A percentile compares a stretch with the other conserved stretches of the same genome.
Conservation (phyloP, 1,139 yeast genomes). For the Kluyveromyces sp. region DNA sequence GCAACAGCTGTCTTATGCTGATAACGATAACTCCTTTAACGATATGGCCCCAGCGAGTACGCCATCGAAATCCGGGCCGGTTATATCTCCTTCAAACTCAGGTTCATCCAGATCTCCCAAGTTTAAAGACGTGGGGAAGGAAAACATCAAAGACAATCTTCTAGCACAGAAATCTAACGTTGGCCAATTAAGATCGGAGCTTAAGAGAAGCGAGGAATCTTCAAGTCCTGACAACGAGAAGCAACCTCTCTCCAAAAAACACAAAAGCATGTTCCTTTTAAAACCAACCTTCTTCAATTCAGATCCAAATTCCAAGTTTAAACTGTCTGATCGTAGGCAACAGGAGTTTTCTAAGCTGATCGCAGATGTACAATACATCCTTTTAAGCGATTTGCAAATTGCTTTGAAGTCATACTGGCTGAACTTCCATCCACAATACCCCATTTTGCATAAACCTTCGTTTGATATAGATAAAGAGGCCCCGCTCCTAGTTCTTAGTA, state of each 20-base stretch:
- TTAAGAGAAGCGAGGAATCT: not conserved
- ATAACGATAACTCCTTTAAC: constrained; percentile 5
- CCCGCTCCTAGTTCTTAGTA: constrained; percentile 47
- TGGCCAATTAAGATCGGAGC: constrained; percentile 14
- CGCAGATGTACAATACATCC: constrained; percentile 24
- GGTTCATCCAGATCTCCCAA: constrained; percentile 12
- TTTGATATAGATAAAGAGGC: constrained; percentile 49
- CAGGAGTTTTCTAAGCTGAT: constrained; percentile 19
- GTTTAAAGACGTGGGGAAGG: constrained; percentile 20
- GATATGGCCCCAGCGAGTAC: constrained; percentile 7
- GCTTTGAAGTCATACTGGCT: constrained; percentile 45
- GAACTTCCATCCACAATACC: constrained; percentile 54
- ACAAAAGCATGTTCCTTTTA: constrained; percentile 12
- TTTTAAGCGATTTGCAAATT: constrained; percentile 22
- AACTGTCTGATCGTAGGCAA: constrained; percentile 14
- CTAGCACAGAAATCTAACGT: constrained; percentile 20
- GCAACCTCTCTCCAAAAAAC: not conserved
- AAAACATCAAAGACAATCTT: constrained; percentile 17
- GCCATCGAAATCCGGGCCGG: constrained; percentile 28
- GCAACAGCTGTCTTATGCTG: constrained; percentile 18
- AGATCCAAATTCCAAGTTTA: constrained; percentile 14
- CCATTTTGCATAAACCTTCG: constrained; percentile 57
- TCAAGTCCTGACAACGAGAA: not conserved
- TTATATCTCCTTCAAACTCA: constrained; percentile 10
- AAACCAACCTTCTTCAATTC: constrained; percentile 21